These are phyloP conservation scores for Pseudogymnoascus pannorum DNA, from an alignment of 2,329 filamentous ascomycete genomes.

Conservation along the genomic window DNA sequence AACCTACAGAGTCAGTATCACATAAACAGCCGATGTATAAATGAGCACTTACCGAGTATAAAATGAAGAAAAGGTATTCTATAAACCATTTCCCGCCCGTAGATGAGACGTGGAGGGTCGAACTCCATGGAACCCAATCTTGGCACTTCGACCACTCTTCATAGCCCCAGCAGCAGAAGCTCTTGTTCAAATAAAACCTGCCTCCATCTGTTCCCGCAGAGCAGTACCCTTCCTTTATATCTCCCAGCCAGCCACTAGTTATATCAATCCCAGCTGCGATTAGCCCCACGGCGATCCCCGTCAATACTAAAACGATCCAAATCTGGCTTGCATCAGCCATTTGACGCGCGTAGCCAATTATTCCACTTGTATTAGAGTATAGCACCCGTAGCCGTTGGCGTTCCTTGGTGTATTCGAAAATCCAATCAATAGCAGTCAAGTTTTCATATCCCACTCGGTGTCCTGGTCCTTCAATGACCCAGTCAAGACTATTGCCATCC, in stretches of 20 bases:
- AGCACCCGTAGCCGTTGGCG: constrained; percentile 77
- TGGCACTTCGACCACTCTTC: constrained; percentile 73
- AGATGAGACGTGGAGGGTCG: constrained; percentile 60
- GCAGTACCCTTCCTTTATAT: constrained; percentile 87
- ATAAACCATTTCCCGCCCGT: constrained; percentile 68
- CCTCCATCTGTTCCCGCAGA: constrained; percentile 69
- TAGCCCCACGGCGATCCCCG: constrained; percentile 73
- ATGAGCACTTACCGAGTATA: constrained; percentile 62
- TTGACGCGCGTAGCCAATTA: constrained; percentile 65
- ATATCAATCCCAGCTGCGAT: constrained; percentile 88
- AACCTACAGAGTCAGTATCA: constrained; percentile 41
- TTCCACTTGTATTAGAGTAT: constrained; percentile 57
- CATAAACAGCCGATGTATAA: constrained; percentile 13
- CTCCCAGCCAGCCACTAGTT: constrained; percentile 85
- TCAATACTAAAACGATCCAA: constrained; percentile 82
- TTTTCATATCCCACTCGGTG: constrained; percentile 91
- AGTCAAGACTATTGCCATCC: constrained; percentile 55
- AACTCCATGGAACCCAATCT: constrained; percentile 83
- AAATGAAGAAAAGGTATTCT: constrained; percentile 79
- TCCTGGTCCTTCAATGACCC: constrained; percentile 84
- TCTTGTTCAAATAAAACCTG: constrained; percentile 82
- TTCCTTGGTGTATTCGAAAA: constrained; percentile 97
- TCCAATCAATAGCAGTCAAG: constrained; percentile 97
- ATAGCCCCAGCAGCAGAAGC: constrained; percentile 90
- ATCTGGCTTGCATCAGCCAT: constrained; percentile 81